Percentiles rank a stretch among this genome's conserved stretches.
phyloP scores from a whole-genome alignment of 495 filamentous ascomycete species.

The Penicillium diatomitis region DNA sequence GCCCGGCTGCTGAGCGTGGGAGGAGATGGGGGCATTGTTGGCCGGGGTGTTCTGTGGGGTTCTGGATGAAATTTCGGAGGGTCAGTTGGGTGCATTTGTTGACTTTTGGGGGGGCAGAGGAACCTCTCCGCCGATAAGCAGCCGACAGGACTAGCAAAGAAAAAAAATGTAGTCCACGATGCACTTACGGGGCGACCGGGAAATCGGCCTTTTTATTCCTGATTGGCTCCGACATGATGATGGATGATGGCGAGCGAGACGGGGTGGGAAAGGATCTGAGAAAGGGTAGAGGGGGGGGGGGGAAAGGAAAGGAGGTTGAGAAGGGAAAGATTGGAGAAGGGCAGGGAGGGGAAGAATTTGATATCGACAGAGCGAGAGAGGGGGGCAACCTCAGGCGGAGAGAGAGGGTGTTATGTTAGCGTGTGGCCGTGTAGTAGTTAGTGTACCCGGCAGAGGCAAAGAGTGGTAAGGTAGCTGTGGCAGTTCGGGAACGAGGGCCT shows the following conservation, averaged over 20 bases:
- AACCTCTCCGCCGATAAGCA: slow-evolving; percentile 7
- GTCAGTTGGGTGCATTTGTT: slow-evolving; percentile 15
- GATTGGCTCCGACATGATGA: slow-evolving; percentile 80
- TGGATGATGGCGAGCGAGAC: slow-evolving; percentile 2
- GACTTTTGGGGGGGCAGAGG: too few relatives aligned
- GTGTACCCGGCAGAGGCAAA: too few relatives aligned
- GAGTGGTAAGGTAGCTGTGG: neutral
- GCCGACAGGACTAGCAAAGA: slow-evolving; percentile 5
- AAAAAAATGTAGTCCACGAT: neutral
- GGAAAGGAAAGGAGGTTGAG: slow-evolving; percentile 2
- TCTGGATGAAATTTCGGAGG: slow-evolving; percentile 31
- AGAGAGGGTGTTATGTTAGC: too few relatives aligned
- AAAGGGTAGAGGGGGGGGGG: slow-evolving; percentile 11
- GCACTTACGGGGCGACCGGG: slow-evolving; percentile 71
- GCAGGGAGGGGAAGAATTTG: slow-evolving; percentile 30
- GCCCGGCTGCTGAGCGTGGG: slow-evolving; percentile 90
- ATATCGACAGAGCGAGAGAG: slow-evolving; percentile 30
- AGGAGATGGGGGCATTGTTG: slow-evolving; percentile 92
- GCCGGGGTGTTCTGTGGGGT: slow-evolving; percentile 96
- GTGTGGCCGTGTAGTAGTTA: too few relatives aligned
- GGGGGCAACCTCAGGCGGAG: slow-evolving; percentile 1
- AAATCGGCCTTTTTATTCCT: slow-evolving; percentile 82
- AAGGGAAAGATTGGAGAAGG: slow-evolving; percentile 16
- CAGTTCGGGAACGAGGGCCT: slow-evolving; percentile 39
- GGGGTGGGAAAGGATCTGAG: slow-evolving; percentile 1